Conservation (phyloP, 108 stramenopile species). For the Aurantiochytrium sp. region DNA sequence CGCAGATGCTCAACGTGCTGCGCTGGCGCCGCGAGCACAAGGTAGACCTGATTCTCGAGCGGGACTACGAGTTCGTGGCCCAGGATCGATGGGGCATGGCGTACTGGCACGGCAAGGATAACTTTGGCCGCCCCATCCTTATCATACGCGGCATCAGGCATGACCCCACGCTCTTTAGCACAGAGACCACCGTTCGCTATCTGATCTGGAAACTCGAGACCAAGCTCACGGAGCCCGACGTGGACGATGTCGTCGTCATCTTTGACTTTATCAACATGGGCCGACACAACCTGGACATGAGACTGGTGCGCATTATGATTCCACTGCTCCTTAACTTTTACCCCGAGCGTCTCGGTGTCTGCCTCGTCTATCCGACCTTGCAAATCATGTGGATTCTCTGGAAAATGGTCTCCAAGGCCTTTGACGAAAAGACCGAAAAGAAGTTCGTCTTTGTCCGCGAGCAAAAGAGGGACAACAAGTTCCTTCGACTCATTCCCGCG, state of each 20-base stretch:
- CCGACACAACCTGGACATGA: neutral
- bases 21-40: neutral
- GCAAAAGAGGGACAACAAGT: conserved; percentile 14
- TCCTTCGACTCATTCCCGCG: neutral
- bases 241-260: conserved; percentile 1
- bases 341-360: neutral
- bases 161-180: neutral
- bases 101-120: neutral
- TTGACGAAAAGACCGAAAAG: conserved; percentile 15
- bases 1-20: neutral
- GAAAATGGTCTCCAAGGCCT: conserved; percentile 16
- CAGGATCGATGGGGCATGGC: conserved; percentile 18
- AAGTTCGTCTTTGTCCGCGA: conserved; percentile 9
- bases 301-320: neutral
- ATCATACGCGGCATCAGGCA: neutral
- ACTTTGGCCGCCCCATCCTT: neutral
- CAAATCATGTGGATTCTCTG: neutral
- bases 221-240: neutral
- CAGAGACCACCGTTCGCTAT: neutral
- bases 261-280: conserved; percentile 4
- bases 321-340: conserved; percentile 13
- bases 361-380: neutral
- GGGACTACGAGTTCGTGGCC: neutral
- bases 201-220: conserved; percentile 9
- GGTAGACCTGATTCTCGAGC: conserved; percentile 1